Percentiles rank a stretch among this genome's conserved stretches.
Conservation (phyloP, 1,139 yeast genomes). For the Magnusiomyces tetraspermus region DNA sequence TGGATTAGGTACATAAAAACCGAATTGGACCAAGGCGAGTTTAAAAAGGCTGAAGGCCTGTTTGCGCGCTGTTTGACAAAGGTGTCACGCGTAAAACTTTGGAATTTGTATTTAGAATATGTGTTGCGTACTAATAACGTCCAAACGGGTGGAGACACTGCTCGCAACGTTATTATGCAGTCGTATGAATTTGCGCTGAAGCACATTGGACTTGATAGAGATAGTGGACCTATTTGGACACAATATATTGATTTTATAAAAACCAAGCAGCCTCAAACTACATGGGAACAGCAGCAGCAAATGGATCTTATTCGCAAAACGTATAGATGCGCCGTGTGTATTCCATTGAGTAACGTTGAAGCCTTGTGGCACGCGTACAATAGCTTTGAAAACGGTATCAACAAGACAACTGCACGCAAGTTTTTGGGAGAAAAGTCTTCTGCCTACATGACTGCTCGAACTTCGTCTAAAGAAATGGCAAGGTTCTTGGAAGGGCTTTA, state of each 20-base stretch:
- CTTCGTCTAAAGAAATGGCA: constrained; percentile 64
- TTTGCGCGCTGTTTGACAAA: constrained; percentile 54
- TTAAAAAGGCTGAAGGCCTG: constrained; percentile 52
- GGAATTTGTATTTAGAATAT: constrained; percentile 67
- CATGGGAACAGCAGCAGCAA: constrained; percentile 84
- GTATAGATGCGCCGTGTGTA: constrained; percentile 56
- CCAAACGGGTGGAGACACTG: constrained; percentile 73
- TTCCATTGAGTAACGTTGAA: constrained; percentile 71
- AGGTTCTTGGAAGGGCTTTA: constrained; percentile 44
- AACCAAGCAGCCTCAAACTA: constrained; percentile 66
- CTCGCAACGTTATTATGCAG: constrained; percentile 63
- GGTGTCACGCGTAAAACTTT: constrained; percentile 55
- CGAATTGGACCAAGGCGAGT: constrained; percentile 62
- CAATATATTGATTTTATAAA: constrained; percentile 76
- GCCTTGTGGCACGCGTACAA: constrained; percentile 73
- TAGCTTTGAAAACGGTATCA: constrained; percentile 70
- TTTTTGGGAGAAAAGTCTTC: constrained; percentile 76
- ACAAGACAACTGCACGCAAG: constrained; percentile 72
- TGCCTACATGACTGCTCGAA: constrained; percentile 83
- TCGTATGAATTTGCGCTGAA: constrained; percentile 80
- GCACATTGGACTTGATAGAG: constrained; percentile 69
- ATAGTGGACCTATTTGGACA: constrained; percentile 66
- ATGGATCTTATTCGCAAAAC: constrained; percentile 67
- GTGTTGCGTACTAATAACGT: constrained; percentile 67
- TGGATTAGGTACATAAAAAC: constrained; percentile 70